These are phyloP conservation scores for Penicillium verrucosum DNA, from an alignment of 2,329 filamentous ascomycete species.

Conservation along the genomic window DNA sequence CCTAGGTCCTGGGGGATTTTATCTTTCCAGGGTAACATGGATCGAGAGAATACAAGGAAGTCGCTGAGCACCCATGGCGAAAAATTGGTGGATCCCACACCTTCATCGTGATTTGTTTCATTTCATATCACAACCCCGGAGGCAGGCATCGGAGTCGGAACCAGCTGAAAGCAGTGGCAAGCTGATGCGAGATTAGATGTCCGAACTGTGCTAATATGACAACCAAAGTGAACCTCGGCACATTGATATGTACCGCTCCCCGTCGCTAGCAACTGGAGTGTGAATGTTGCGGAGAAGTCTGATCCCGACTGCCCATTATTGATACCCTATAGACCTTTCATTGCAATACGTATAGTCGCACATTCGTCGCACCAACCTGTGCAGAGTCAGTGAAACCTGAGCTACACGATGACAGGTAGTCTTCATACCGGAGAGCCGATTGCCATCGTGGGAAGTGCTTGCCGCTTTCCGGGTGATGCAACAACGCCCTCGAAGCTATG, in stretches of 20 bases:
- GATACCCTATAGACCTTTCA: constrained; percentile 2
- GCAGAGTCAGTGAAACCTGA: constrained; percentile 3
- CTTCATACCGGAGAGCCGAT: constrained; percentile 19
- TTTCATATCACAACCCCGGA: background rate
- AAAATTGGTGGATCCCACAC: background rate
- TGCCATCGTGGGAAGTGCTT: constrained; percentile 28
- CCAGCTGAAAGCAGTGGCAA: constrained; percentile 5
- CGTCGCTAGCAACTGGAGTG: background rate
- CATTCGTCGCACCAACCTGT: constrained; percentile 2
- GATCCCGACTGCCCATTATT: background rate
- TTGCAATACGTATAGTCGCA: constrained; percentile 6
- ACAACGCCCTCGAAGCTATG: constrained; percentile 25
- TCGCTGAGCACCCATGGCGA: background rate
- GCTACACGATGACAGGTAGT: constrained; percentile 15
- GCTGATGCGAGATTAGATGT: constrained; percentile 6
- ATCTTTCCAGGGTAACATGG: background rate
- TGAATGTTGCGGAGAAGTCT: constrained; percentile 4
- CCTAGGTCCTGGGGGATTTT: background rate
- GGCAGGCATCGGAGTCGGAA: constrained; percentile 12
- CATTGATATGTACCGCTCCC: constrained; percentile 11
- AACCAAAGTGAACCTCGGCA: background rate
- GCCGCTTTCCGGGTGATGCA: constrained; percentile 26
- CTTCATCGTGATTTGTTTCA: constrained; percentile 11
- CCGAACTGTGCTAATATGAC: background rate
- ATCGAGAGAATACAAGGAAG: background rate